Base-by-base conservation (phyloP, 176 grass and related monocot species). In the Oryza glumipatula region DNA sequence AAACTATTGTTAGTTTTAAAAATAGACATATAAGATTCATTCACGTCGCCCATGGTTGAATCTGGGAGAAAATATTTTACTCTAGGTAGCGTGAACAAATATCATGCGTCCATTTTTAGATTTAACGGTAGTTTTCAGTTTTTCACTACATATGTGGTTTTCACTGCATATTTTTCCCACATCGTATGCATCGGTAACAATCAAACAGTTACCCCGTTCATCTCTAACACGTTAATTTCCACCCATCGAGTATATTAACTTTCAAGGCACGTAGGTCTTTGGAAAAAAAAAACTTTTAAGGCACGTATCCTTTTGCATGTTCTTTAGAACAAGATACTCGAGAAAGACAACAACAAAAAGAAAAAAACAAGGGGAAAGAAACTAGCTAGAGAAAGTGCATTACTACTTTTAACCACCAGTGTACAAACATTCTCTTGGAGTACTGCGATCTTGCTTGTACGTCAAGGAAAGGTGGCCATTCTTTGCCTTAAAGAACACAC, bases 391-490 rank as follows among this genome's bases (percentile, higher is more conserved):
- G 12, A 87, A 45, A 75, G 36, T 45, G 46, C 22, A 46, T 67
- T 36, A 54, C 17, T 67, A 54, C 17, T n/a, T 83, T 63, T 63
- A 63, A 8, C 19, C 9, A 58, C 1, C 58, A 63, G 58, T 22
- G 58, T 22, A 63, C 58, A 63, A 74, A 16, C 70, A 60, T 68
- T 45, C 32, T 68, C 32, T 86, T 19, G 19, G 64, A 33, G 54
- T 33, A 13, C 65, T 75, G 26, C 30, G 24, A 85, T 60, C 67
- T 81, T 45, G 78, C 85, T 76, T 87, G 85, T 87, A 87, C 85
- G 78, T 38, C 65, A 76, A 87, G 78, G 72, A 82, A 87, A 82
- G 85, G 36, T 24, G 5, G 1, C 7, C 46, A 63, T 6, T 51
- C 16, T 80, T 86, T 81, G 41, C 17, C 67, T 69, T 39, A 73